These are phyloP conservation scores for Rhinocladiella similis DNA, from an alignment of 2,329 filamentous ascomycete genomes.

Conservation along the genomic window DNA sequence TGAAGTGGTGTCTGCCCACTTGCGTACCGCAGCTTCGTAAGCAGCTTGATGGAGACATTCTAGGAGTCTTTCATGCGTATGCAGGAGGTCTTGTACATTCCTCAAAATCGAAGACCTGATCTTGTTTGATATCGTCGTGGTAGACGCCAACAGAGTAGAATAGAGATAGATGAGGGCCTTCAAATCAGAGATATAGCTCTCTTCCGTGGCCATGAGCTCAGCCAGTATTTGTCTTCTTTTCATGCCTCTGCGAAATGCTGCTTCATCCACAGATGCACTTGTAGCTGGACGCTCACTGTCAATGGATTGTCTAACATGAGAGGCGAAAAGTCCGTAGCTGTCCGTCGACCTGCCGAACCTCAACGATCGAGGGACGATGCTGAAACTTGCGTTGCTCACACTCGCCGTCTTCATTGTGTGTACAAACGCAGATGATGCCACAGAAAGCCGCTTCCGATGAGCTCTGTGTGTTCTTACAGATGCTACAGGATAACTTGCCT, in stretches of 20 bases:
- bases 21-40: slow-evolving; percentile 24
- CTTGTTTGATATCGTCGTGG: slow-evolving; percentile 63
- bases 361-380: slow-evolving; percentile 63
- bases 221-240: slow-evolving; percentile 79
- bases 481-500: background rate
- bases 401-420: slow-evolving; percentile 80
- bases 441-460: slow-evolving; percentile 60
- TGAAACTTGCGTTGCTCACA: slow-evolving; percentile 72
- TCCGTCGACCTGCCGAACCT: slow-evolving; percentile 61
- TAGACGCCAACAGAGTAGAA: slow-evolving; percentile 70
- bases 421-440: slow-evolving; percentile 76
- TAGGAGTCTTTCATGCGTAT: slow-evolving; percentile 80
- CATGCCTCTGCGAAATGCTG: slow-evolving; percentile 68
- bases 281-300: slow-evolving; percentile 55
- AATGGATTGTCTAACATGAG: slow-evolving; percentile 58
- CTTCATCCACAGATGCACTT: slow-evolving; percentile 61
- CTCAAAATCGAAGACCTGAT: slow-evolving; percentile 72
- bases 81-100: slow-evolving; percentile 76
- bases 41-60: slow-evolving; percentile 64
- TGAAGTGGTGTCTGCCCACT: slow-evolving; percentile 28
- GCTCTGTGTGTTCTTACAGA: no score
- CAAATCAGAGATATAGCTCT: slow-evolving; percentile 83
- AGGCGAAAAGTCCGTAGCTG: slow-evolving; percentile 63
- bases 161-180: slow-evolving; percentile 83
- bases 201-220: slow-evolving; percentile 82